A percentile compares a stretch with the other conserved stretches of the same genome.
phyloP scores from a whole-genome alignment of 805 yeast genomes.

The Blastobotrys mokoenaii region DNA sequence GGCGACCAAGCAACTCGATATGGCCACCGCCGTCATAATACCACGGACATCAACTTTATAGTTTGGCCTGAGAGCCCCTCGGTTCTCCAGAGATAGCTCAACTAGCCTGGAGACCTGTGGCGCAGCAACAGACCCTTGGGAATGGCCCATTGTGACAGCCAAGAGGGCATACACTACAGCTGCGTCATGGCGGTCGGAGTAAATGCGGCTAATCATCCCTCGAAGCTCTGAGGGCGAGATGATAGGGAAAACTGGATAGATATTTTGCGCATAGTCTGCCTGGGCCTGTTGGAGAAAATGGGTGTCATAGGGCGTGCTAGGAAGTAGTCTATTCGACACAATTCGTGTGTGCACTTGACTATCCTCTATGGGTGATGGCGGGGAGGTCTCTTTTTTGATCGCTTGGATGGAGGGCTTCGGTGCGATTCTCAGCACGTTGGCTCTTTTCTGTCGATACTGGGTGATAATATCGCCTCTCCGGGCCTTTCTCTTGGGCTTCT shows the following conservation, averaged over 20 bases:
- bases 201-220: conserved; percentile 2
- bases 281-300: not conserved
- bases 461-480: conserved; percentile 7
- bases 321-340: not conserved
- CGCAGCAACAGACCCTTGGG: conserved; percentile 1
- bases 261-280: conserved; percentile 5
- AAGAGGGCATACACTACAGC: conserved; percentile 8
- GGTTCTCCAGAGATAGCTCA: conserved; percentile 4
- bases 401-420: not conserved
- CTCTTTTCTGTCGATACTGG: not conserved
- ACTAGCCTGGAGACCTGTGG: conserved; percentile 4
- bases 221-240: conserved; percentile 7
- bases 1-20: conserved; percentile 9
- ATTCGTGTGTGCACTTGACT: too few species aligned
- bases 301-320: not conserved
- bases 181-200: conserved; percentile 4
- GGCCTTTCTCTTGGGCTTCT: conserved; percentile 1
- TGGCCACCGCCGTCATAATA: conserved; percentile 7
- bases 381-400: not conserved
- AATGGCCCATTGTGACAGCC: conserved; percentile 8
- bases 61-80: conserved; percentile 7
- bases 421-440: not conserved
- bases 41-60: not conserved
- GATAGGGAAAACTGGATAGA: conserved; percentile 11
- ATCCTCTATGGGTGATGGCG: not conserved